Percentiles rank a stretch among this genome's conserved stretches.
Conservation (phyloP, 495 filamentous ascomycete genomes). For the Penicillium argentinense region DNA sequence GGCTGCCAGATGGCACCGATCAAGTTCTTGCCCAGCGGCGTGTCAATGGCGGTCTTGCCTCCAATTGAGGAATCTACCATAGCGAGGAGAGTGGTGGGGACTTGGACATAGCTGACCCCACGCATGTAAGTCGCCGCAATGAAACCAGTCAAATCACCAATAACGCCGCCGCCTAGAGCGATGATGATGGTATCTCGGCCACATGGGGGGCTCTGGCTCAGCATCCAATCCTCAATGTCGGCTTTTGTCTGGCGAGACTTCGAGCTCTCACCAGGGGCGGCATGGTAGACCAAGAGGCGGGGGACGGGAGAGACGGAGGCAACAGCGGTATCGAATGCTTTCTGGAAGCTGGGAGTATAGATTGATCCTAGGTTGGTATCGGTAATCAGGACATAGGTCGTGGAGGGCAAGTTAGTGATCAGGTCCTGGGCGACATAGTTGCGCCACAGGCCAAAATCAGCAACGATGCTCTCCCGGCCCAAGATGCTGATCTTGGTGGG, state of each 20-base stretch:
- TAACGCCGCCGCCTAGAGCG: constrained; percentile 94
- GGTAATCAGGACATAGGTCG: constrained; percentile 93
- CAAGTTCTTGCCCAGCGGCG: constrained; percentile 94
- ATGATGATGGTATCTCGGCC: constrained; percentile 93
- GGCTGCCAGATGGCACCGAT: constrained; percentile 98
- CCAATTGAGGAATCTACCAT: constrained; percentile 99
- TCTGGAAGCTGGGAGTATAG: constrained; percentile 76
- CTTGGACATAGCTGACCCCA: constrained; percentile 92
- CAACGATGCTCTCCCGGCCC: constrained; percentile 76
- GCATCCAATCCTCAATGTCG: constrained; percentile 97
- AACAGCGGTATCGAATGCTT: constrained; percentile 61
- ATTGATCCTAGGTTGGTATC: constrained; percentile 85
- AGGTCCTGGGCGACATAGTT: constrained; percentile 80
- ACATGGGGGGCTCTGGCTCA: constrained; percentile 71
- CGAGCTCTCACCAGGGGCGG: constrained; percentile 88
- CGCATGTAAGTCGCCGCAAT: constrained; percentile 98
- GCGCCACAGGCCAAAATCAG: constrained; percentile 90
- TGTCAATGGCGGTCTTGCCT: constrained; percentile 97
- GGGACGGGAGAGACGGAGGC: constrained; percentile 50
- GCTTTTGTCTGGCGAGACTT: constrained; percentile 92
- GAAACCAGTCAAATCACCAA: constrained; percentile 97
- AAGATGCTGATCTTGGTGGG: constrained; percentile 56
- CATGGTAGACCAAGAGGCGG: constrained; percentile 80
- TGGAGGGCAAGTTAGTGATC: constrained; percentile 71
- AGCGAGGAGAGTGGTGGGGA: constrained; percentile 88